These are phyloP conservation scores for Jackrogersella minutella DNA, from an alignment of 495 filamentous ascomycete species.

Conservation along the genomic window DNA sequence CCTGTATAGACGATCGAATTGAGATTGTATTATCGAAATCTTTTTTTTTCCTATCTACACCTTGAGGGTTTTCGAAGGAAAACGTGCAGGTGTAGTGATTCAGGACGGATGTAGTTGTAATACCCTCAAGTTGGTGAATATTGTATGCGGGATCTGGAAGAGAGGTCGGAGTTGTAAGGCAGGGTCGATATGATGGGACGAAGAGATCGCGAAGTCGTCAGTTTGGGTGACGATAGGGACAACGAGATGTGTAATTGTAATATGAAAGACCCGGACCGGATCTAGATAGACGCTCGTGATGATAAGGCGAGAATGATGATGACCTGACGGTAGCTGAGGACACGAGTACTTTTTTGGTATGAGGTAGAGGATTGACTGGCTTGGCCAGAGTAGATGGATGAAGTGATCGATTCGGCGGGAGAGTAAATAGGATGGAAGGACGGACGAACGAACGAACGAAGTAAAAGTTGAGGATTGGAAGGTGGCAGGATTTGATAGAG, in stretches of 20 bases:
- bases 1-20: conserved; percentile 46
- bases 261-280: conserved; percentile 34
- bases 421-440: conserved; percentile 26
- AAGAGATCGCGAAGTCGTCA: conserved; percentile 28
- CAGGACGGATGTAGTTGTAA: conserved; percentile 38
- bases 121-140: conserved; percentile 36
- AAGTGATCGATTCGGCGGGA: conserved; percentile 32
- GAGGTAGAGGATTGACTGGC: conserved; percentile 26
- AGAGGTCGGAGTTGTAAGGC: conserved; percentile 42
- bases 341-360: conserved; percentile 20
- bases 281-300: conserved; percentile 20
- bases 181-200: conserved; percentile 43
- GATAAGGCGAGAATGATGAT: conserved; percentile 24
- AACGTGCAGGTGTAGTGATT: conserved; percentile 82
- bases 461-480: conserved; percentile 34
- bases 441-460: conserved; percentile 21
- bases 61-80: conserved; percentile 79
- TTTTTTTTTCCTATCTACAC: conserved; percentile 75
- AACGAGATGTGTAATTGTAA: conserved; percentile 39
- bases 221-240: conserved; percentile 30
- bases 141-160: conserved; percentile 43
- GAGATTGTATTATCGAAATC: conserved; percentile 56
- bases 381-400: conserved; percentile 20
- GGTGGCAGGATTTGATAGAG: conserved; percentile 41
- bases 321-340: conserved; percentile 28